phyloP scores from a whole-genome alignment of 1,284 basidiomycete species.

The Cutaneotrichosporon dermatis region DNA sequence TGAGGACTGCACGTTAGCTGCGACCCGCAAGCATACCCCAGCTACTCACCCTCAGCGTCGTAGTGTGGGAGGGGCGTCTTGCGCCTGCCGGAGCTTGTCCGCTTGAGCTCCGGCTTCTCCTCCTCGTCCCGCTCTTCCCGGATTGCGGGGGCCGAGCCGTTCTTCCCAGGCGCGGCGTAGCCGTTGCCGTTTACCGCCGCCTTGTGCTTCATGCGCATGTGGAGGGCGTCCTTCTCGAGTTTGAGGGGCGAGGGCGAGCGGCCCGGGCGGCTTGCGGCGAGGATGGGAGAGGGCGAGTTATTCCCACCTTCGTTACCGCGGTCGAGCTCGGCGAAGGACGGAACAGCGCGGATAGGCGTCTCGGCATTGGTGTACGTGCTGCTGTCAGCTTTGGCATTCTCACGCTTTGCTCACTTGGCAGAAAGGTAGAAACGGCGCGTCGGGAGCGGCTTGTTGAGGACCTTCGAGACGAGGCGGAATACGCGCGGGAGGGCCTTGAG shows the following conservation, averaged over 20 bases:
- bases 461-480: conserved; percentile 63
- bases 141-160: too few relatives aligned
- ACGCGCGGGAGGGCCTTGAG: conserved; percentile 72
- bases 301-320: conserved; percentile 8
- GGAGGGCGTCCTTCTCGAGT: conserved; percentile 6
- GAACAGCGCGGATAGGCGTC: conserved; percentile 65
- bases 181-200: neutral
- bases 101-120: too few relatives aligned
- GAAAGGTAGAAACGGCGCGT: conserved; percentile 78
- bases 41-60: conserved; percentile 71
- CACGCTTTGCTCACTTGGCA: conserved; percentile 57
- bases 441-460: conserved; percentile 59
- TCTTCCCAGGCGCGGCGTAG: neutral
- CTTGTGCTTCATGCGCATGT: conserved; percentile 2
- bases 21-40: neutral
- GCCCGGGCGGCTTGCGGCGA: neutral
- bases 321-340: conserved; percentile 74
- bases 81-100: neutral
- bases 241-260: conserved; percentile 5
- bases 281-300: neutral
- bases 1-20: conserved; percentile 59
- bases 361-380: conserved; percentile 64
- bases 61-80: conserved; percentile 9
- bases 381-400: neutral
- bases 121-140: neutral